Base-by-base conservation (phyloP, 1,284 basidiomycete species). In the Vanrija sp. region DNA sequence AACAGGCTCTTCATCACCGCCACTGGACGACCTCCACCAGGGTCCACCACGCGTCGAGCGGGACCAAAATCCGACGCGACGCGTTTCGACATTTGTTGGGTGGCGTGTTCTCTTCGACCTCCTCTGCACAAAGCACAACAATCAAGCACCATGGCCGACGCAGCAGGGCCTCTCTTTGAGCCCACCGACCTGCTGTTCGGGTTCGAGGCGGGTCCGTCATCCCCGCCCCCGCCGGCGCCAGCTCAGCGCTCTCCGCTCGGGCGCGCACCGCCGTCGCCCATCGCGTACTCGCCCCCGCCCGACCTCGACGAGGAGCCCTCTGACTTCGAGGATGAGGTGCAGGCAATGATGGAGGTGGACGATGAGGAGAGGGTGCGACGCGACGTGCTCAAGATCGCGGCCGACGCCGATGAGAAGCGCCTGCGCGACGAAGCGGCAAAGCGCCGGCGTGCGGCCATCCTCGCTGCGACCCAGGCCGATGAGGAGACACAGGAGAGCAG, bases 321-420 rank as follows among this genome's bases (percentile, higher is more conserved):
- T 14, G 56, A 64, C 45, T 53, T 59, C 39, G 65, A 67, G 41
- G 65, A 65, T 43, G 65, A 66, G 49, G 47, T 62, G 41, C 38
- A 37, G 46, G 63, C 57, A 12, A 44, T 62, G 58, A 53, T 57
- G 53, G 63, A 65, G 31, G 51, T 47, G 12, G 47, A 48, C 25
- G 23, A 36, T 25, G 24, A 25, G 19, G 47, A 35, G 39, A 27
- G 25, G 18, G 23, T 41, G 47, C 23, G 31, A 3, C 38, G 38
- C 3, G 24, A 23, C 22, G 47, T 31, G 19, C 39, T 42, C 39
- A 39, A 25, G 43, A 25, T 18, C 41, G 41, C 41, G 0, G 41
- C 41, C 20, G 27, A 45, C 27, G 51, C 8, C 8, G 51, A 53
- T 39, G 41, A 53, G 39, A 47, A 35, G 20, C 23, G 36, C 18